Evolutionary conservation across 257 asterid species (phyloP).

Genomic region (Solanum dulcamara): DNA sequence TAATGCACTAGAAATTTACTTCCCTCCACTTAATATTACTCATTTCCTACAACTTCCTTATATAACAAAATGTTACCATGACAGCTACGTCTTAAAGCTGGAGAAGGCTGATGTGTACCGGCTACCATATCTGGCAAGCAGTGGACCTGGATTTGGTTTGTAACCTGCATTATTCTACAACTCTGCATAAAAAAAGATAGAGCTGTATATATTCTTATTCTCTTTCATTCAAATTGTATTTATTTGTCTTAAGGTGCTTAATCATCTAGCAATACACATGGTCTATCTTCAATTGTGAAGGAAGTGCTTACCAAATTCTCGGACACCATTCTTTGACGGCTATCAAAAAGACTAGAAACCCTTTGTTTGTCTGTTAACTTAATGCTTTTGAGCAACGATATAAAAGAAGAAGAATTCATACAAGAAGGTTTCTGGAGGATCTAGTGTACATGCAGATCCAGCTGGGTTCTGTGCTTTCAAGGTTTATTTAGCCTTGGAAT

Average conservation of each 20-base stretch:
- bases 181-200: background rate
- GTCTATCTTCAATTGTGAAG: background rate
- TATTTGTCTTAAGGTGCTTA: background rate
- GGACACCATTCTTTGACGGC: no score
- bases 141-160: slow-evolving; percentile 95
- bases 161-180: background rate
- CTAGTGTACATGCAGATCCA: background rate
- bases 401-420: background rate
- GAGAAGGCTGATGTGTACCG: slow-evolving; percentile 98
- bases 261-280: background rate
- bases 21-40: background rate
- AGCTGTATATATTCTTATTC: background rate
- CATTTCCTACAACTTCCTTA: slow-evolving; percentile 5
- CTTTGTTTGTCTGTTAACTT: background rate
- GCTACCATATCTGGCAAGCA: slow-evolving; percentile 81
- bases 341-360: background rate
- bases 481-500: background rate
- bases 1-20: background rate
- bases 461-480: background rate
- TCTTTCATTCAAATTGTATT: background rate
- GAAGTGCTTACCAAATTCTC: background rate
- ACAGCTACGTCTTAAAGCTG: slow-evolving; percentile 87
- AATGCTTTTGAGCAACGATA: background rate
- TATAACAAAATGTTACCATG: slow-evolving; percentile 8
- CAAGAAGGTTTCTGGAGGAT: background rate